Conservation (phyloP, 2,329 filamentous ascomycete species). For the Stagonosporopsis rhizophila region DNA sequence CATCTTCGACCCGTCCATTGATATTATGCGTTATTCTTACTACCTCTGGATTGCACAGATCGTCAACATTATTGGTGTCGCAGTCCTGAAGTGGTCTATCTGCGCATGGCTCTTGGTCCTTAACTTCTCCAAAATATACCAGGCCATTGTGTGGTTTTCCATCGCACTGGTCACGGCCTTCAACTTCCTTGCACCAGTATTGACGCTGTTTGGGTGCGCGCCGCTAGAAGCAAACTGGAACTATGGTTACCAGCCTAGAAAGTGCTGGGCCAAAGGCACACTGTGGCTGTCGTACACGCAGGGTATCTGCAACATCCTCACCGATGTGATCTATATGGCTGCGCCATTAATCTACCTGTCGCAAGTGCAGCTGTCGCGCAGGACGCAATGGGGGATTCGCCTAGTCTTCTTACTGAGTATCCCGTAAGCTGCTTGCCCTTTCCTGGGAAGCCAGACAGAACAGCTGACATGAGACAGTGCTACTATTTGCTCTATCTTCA, state of each 20-base stretch:
- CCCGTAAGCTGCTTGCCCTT: slow-evolving; percentile 25
- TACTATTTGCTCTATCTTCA: slow-evolving; percentile 40
- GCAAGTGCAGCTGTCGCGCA: slow-evolving; percentile 30
- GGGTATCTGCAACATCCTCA: slow-evolving; percentile 38
- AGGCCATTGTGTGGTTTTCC: slow-evolving; percentile 36
- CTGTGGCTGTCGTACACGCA: slow-evolving; percentile 35
- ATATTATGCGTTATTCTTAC: slow-evolving; percentile 29
- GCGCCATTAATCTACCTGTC: slow-evolving; percentile 40
- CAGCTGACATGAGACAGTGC: slow-evolving; percentile 24
- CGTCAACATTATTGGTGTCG: slow-evolving; percentile 38
- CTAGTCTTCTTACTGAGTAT: slow-evolving; percentile 40
- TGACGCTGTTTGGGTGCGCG: slow-evolving; percentile 36
- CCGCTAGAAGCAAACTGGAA: slow-evolving; percentile 42
- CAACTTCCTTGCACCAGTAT: slow-evolving; percentile 35
- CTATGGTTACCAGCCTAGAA: slow-evolving; percentile 15
- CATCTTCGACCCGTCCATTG: slow-evolving; percentile 31
- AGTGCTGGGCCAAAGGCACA: slow-evolving; percentile 34
- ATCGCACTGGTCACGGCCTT: slow-evolving; percentile 37
- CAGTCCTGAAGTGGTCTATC: slow-evolving; percentile 41
- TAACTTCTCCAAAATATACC: slow-evolving; percentile 38
- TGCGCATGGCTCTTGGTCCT: slow-evolving; percentile 40
- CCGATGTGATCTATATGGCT: slow-evolving; percentile 38
- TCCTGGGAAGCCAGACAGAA: too few species aligned
- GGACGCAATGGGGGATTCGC: slow-evolving; percentile 40
- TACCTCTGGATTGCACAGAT: slow-evolving; percentile 36